These are phyloP conservation scores for Aspergillus bridgeri DNA, from an alignment of 495 filamentous ascomycete species.

Conservation along the genomic window DNA sequence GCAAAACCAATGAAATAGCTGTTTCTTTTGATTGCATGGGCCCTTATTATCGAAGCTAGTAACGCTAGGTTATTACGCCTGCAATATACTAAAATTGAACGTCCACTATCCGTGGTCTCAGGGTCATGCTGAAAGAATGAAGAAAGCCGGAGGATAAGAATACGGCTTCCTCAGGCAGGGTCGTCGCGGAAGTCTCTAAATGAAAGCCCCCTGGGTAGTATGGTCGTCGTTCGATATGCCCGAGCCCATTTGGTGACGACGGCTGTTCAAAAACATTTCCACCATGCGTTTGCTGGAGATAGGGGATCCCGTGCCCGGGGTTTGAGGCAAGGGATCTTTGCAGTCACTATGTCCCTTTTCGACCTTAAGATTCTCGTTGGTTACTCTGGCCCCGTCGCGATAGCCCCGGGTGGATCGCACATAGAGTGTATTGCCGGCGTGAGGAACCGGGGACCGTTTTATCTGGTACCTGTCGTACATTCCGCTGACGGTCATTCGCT, in stretches of 20 bases:
- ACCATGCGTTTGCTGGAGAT: conserved; percentile 58
- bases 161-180: background rate
- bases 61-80: background rate
- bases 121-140: background rate
- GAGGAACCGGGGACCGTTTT: conserved; percentile 29
- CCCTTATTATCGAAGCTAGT: background rate
- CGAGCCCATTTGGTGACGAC: conserved; percentile 41
- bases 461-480: conserved; percentile 31
- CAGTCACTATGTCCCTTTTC: conserved; percentile 23
- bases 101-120: background rate
- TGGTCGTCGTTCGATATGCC: conserved; percentile 18
- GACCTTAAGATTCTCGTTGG: conserved; percentile 31
- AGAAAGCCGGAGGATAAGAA: background rate
- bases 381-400: conserved; percentile 22
- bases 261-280: conserved; percentile 55
- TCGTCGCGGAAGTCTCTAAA: conserved; percentile 11
- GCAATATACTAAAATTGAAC: background rate
- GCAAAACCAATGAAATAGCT: background rate
- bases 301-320: conserved; percentile 23
- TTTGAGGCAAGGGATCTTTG: conserved; percentile 20
- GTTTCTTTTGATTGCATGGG: background rate
- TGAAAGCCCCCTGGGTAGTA: conserved; percentile 24
- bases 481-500: conserved; percentile 29
- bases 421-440: conserved; percentile 22
- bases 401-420: conserved; percentile 31